phyloP scores from a whole-genome alignment of 768 basidiomycete genomes.

The Suillus decipiens region DNA sequence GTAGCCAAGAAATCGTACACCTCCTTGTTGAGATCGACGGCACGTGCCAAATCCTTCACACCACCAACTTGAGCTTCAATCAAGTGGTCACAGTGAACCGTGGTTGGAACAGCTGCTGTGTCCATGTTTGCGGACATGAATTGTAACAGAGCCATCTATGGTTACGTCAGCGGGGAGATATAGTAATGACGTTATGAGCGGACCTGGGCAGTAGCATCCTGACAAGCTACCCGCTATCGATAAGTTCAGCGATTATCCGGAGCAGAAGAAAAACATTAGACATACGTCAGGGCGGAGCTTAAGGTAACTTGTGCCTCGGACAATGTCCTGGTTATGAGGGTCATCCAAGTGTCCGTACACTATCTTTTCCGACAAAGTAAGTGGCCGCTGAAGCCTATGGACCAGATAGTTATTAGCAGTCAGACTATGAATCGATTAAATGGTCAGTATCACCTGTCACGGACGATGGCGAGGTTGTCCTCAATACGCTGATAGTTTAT shows the following conservation, averaged over 20 bases:
- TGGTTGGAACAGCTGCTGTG: slow-evolving; percentile 95
- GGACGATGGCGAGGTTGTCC: slow-evolving; percentile 90
- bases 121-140: slow-evolving; percentile 99
- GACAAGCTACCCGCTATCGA: slow-evolving; percentile 79
- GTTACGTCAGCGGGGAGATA: slow-evolving; percentile 29
- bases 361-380: slow-evolving; percentile 96
- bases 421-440: not conserved
- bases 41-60: slow-evolving; percentile 89
- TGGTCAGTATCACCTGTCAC: slow-evolving; percentile 61
- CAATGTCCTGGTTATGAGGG: slow-evolving; percentile 87
- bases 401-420: slow-evolving; percentile 10
- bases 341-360: slow-evolving; percentile 98
- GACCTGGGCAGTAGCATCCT: slow-evolving; percentile 89
- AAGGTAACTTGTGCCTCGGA: slow-evolving; percentile 91
- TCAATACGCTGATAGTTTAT: slow-evolving; percentile 98
- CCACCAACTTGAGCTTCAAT: slow-evolving; percentile 97
- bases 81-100: slow-evolving; percentile 99
- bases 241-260: slow-evolving; percentile 15
- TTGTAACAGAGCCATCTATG: slow-evolving; percentile 97
- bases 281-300: slow-evolving; percentile 96
- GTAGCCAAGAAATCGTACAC: slow-evolving; percentile 99
- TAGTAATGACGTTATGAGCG: slow-evolving; percentile 24
- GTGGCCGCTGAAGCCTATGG: slow-evolving; percentile 77
- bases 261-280: slow-evolving; percentile 17
- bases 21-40: slow-evolving; percentile 93